These are phyloP conservation scores for Trypanosoma melophagium DNA, from an alignment of 208 protist species.

Conservation along the genomic window DNA sequence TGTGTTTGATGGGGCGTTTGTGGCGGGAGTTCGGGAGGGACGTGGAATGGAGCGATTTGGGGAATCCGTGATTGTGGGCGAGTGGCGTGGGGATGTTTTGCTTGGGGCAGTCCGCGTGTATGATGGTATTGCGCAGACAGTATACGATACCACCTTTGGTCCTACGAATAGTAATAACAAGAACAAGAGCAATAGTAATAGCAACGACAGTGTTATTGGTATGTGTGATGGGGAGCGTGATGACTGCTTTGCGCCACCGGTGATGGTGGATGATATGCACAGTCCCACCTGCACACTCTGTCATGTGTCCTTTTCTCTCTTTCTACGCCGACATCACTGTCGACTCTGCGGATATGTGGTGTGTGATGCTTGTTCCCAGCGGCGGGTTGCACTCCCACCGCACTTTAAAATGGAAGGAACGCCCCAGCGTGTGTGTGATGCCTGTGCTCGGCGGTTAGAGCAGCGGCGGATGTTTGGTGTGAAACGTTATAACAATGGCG, in stretches of 20 bases:
- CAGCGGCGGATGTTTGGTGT: constrained; percentile 72
- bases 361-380: constrained; percentile 86
- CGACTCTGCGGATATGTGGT: constrained; percentile 90
- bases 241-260: constrained; percentile 75
- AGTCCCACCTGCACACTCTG: constrained; percentile 74
- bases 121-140: constrained; percentile 42
- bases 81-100: constrained; percentile 48
- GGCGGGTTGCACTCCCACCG: constrained; percentile 56
- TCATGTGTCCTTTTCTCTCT: constrained; percentile 66
- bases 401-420: constrained; percentile 50
- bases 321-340: constrained; percentile 90
- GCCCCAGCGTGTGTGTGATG: constrained; percentile 74
- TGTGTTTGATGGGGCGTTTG: constrained; percentile 76
- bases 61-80: constrained; percentile 46
- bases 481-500: constrained; percentile 50
- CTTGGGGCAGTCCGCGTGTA: constrained; percentile 60
- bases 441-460: constrained; percentile 64
- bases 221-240: constrained; percentile 45
- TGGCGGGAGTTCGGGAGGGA: constrained; percentile 59
- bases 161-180: constrained; percentile 37
- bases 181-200: no score
- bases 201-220: no score
- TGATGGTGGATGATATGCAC: constrained; percentile 73
- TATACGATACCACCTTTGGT: constrained; percentile 76
- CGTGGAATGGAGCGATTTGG: constrained; percentile 61